Percentiles rank a stretch among this genome's conserved stretches.
Evolutionary conservation across 306 rosid species (phyloP).

Genomic region (Rosa lucieae): DNA sequence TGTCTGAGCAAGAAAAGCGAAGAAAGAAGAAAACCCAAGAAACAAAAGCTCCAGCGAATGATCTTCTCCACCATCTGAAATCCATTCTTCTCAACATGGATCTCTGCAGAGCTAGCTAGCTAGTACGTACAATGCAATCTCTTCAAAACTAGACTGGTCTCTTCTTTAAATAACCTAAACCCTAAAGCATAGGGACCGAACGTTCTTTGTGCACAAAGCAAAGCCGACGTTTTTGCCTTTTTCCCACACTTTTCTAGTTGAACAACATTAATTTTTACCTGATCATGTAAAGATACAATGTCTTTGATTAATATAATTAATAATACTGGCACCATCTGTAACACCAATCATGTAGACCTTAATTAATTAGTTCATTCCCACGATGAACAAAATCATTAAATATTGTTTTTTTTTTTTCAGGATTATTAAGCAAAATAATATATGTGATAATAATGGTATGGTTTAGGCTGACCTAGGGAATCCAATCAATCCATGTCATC

Average conservation of each 20-base stretch:
- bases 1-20: conserved; percentile 33
- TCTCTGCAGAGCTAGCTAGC: background rate
- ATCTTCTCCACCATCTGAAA: conserved; percentile 2
- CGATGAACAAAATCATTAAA: background rate
- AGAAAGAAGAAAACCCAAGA: conserved; percentile 33
- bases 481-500: background rate
- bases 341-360: background rate
- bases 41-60: conserved; percentile 34
- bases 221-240: conserved; percentile 1
- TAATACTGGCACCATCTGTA: background rate
- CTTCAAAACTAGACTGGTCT: background rate
- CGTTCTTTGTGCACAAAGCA: conserved; percentile 14
- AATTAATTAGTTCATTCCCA: background rate
- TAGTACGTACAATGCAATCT: background rate
- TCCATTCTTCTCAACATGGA: conserved; percentile 20
- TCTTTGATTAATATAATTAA: conserved; percentile 9
- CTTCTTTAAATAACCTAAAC: conserved; percentile 13
- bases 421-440: background rate
- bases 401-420: background rate
- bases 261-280: conserved; percentile 35
- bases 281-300: conserved; percentile 46
- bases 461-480: background rate
- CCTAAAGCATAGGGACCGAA: background rate
- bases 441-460: background rate
- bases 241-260: conserved; percentile 21